Percentiles rank a stretch among this genome's conserved stretches.
Evolutionary conservation across 805 yeast species (phyloP).

Genomic region (Brettanomyces sp.): DNA sequence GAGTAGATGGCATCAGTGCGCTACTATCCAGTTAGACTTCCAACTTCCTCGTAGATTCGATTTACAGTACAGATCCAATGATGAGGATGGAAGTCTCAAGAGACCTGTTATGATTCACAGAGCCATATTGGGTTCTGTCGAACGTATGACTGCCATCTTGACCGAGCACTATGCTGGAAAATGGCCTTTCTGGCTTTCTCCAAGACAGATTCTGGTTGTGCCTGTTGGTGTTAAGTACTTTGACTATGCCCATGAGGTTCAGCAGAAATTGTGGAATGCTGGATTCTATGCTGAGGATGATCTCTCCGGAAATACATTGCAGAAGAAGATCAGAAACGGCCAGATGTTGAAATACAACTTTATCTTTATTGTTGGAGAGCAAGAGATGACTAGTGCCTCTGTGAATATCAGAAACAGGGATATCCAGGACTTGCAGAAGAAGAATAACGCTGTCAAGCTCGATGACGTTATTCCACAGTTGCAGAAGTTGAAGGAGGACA

Average conservation of each 20-base stretch:
- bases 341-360: slow-evolving; percentile 92
- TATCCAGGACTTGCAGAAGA: slow-evolving; percentile 84
- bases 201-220: slow-evolving; percentile 91
- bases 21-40: slow-evolving; percentile 97
- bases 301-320: slow-evolving; percentile 89
- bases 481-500: slow-evolving; percentile 55
- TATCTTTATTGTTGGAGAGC: slow-evolving; percentile 94
- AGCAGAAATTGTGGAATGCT: slow-evolving; percentile 54
- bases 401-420: slow-evolving; percentile 98
- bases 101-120: slow-evolving; percentile 99
- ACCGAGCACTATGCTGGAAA: slow-evolving; percentile 98
- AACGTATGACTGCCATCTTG: slow-evolving; percentile 97
- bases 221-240: slow-evolving; percentile 94
- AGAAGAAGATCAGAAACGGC: slow-evolving; percentile 96
- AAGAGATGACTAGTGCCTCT: slow-evolving; percentile 67
- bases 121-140: slow-evolving; percentile 96
- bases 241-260: slow-evolving; percentile 81
- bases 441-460: slow-evolving; percentile 73
- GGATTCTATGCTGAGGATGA: slow-evolving; percentile 93
- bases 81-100: slow-evolving; percentile 44
- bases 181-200: slow-evolving; percentile 99
- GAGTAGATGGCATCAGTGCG: slow-evolving; percentile 97
- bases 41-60: slow-evolving; percentile 94
- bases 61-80: slow-evolving; percentile 73
- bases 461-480: slow-evolving; percentile 66